Evolutionary conservation across 1,284 basidiomycete genomes (phyloP).

Genomic region (Stereum hirsutum): DNA sequence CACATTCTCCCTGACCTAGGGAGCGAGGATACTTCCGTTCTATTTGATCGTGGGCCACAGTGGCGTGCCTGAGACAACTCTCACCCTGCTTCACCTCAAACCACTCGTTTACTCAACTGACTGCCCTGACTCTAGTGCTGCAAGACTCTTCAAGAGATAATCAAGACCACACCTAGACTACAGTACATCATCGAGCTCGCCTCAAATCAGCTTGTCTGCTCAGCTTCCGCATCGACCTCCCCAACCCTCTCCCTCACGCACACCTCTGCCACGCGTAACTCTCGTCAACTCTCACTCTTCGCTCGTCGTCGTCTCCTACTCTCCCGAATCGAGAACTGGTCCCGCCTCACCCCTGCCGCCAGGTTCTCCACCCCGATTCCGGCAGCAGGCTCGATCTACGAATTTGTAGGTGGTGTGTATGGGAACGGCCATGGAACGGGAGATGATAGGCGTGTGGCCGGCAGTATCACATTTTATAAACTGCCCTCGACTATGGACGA

Average conservation of each 20-base stretch:
- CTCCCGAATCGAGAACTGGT: constrained; percentile 34
- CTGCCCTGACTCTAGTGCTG: constrained; percentile 22
- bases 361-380: constrained; percentile 28
- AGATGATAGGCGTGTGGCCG: constrained; percentile 11
- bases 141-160: constrained; percentile 25
- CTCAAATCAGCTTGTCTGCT: constrained; percentile 30
- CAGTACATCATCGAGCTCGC: constrained; percentile 37
- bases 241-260: too few species aligned
- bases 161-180: constrained; percentile 30
- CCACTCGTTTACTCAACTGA: background rate
- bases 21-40: too few species aligned
- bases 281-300: constrained; percentile 23
- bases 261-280: too few species aligned
- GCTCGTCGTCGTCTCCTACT: constrained; percentile 29
- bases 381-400: constrained; percentile 37
- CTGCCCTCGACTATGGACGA: constrained; percentile 21
- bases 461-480: constrained; percentile 30
- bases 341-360: constrained; percentile 27
- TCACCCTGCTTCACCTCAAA: constrained; percentile 7
- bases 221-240: constrained; percentile 18
- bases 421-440: constrained; percentile 35
- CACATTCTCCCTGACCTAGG: too few species aligned
- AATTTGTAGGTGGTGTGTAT: constrained; percentile 40
- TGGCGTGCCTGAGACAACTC: too few species aligned
- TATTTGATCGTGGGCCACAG: too few species aligned